phyloP scores from a whole-genome alignment of 305 asterid species.

The Caryopteris hybrid region DNA sequence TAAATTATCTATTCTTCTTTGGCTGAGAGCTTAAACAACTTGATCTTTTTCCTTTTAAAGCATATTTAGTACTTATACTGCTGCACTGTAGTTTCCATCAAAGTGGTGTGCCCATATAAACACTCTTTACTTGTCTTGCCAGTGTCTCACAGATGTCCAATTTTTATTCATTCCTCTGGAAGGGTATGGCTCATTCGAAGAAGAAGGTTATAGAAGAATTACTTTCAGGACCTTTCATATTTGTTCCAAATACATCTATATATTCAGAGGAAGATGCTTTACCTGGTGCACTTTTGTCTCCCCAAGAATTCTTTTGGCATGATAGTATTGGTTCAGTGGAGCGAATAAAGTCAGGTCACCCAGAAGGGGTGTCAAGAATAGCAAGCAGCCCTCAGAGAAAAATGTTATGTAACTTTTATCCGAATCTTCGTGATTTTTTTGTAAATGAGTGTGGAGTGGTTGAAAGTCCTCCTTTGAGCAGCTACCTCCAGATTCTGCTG shows the following conservation, averaged over 20 bases:
- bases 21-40: not conserved
- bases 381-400: constrained; percentile 31
- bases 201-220: constrained; percentile 53
- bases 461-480: constrained; percentile 56
- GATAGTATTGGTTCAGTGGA: constrained; percentile 57
- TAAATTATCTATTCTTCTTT: constrained; percentile 1
- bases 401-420: constrained; percentile 57
- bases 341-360: constrained; percentile 31
- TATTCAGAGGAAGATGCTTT: constrained; percentile 51
- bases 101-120: constrained; percentile 10
- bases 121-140: constrained; percentile 24
- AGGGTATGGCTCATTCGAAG: constrained; percentile 57
- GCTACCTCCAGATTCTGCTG: constrained; percentile 74
- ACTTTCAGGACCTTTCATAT: constrained; percentile 66
- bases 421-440: constrained; percentile 75
- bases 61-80: not conserved
- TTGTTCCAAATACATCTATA: constrained; percentile 56
- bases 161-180: constrained; percentile 75
- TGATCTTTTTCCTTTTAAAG: not conserved
- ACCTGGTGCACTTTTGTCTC: constrained; percentile 64
- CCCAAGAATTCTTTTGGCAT: constrained; percentile 79
- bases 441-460: constrained; percentile 86
- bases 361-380: constrained; percentile 28
- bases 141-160: constrained; percentile 88
- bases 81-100: not conserved